Conservation (phyloP, 1,284 basidiomycete genomes). For the Heterobasidion annosum region DNA sequence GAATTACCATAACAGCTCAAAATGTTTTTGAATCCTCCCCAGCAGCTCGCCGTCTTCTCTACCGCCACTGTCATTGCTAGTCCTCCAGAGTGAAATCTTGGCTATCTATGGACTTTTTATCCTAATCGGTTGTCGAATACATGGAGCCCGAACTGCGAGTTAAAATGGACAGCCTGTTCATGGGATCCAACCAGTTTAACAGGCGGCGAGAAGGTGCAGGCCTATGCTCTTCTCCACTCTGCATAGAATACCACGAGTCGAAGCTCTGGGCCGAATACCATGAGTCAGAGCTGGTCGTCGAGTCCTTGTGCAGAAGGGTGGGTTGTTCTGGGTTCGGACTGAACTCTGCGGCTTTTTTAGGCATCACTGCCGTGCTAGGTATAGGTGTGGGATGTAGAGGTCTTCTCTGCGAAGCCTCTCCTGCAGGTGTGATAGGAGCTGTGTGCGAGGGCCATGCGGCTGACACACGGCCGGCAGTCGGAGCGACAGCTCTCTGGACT, state of each 20-base stretch:
- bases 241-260: conserved; percentile 22
- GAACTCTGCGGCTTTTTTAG: conserved; percentile 2
- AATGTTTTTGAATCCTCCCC: too few relatives aligned
- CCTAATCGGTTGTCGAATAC: conserved; percentile 11
- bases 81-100: not conserved
- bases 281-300: conserved; percentile 21
- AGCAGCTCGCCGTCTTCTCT: too few relatives aligned
- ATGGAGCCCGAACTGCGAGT: conserved; percentile 18
- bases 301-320: conserved; percentile 15
- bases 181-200: conserved; percentile 11
- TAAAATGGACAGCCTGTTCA: conserved; percentile 14
- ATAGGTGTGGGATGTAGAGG: not conserved
- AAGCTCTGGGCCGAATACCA: conserved; percentile 22
- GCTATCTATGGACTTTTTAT: not conserved
- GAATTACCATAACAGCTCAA: too few relatives aligned
- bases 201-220: conserved; percentile 3
- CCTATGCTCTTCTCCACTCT: conserved; percentile 22
- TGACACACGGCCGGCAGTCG: too few relatives aligned
- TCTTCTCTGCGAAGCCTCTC: not conserved
- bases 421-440: not conserved
- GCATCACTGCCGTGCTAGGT: not conserved
- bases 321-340: not conserved
- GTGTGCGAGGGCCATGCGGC: not conserved
- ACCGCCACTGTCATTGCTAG: too few relatives aligned
- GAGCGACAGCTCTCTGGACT: too few relatives aligned